Base-by-base conservation (phyloP, 2,329 filamentous ascomycete species). In the Lachnellula arida region DNA sequence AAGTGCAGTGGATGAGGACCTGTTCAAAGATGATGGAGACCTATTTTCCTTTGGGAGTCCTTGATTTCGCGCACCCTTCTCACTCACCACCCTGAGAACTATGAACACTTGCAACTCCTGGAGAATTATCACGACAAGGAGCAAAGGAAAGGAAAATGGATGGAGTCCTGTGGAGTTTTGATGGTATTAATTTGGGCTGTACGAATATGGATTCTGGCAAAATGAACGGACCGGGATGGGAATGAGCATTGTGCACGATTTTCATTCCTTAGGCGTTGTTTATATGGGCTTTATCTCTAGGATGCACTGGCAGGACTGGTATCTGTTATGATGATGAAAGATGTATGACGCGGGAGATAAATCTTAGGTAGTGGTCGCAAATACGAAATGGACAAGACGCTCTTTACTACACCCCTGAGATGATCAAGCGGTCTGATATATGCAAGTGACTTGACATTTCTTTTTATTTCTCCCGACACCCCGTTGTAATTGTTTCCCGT, bases 1-100 rank as follows among this genome's bases (percentile, higher is more conserved):
- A 7, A 53, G 42, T 19, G 34, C 46, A 5, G 57, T 46, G n/a
- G 56, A 56, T 17, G 63, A 62, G 32, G 66, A 66, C 25, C 42
- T 66, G 42, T 68, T 68, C 48, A 56, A 59, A 22, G 62, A 61
- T 47, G 55, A 59, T 19, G 65, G 64, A 5, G 67, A 69, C 56
- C 60, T 68, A 9, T 32, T 32, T 19, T 70, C 68, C 58, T 71
- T 71, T 49, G 67, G 67, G 5, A 70, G 68, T 53, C 66, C 68
- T 14, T 69, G 52, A 66, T 46, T 47, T 23, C 17, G 14, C 19
- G 1, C 39, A 42, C 39, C 42, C 22, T 44, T 44, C 42, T 44
- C 19, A 28, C 25, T 28, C 25, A 8, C 8, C 8, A 5, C 7
- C 8, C 8, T 32, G 3, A 32, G 28, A 4, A 4, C 9, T 11